Conservation (phyloP, 257 asterid genomes). For the Solanum sejunctum region DNA sequence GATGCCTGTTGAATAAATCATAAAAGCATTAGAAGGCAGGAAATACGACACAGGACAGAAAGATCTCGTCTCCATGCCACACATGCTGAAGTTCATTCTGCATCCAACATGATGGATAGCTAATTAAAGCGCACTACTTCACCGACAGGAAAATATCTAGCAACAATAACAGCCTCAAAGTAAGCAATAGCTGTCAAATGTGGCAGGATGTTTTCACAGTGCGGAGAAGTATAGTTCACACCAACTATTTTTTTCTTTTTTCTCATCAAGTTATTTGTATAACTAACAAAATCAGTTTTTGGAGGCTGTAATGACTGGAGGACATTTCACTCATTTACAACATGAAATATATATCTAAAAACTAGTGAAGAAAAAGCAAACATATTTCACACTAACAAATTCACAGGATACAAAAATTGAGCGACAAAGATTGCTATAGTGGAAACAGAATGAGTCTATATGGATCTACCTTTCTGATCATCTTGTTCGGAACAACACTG, state of each 20-base stretch:
- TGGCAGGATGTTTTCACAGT: background rate
- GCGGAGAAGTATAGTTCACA: background rate
- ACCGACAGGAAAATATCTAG: background rate
- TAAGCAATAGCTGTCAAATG: background rate
- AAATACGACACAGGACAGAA: background rate
- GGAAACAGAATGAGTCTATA: background rate
- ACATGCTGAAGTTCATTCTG: background rate
- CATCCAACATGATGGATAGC: background rate
- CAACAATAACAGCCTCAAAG: background rate
- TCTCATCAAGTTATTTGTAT: background rate
- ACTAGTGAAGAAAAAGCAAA: background rate
- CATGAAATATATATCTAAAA: background rate
- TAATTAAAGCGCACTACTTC: background rate
- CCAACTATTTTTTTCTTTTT: too few species aligned
- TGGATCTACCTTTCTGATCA: constrained; percentile 50
- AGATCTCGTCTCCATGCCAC: background rate
- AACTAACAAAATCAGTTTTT: background rate
- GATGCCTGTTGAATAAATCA: constrained; percentile 45
- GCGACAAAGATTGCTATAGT: background rate
- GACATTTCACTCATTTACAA: background rate
- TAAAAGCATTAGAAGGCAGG: background rate
- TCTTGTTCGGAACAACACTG: constrained; percentile 26
- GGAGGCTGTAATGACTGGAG: background rate
- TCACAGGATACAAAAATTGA: background rate
- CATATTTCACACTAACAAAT: background rate